phyloP scores from a whole-genome alignment of 352 stramenopile species.

The Globisporangium sylvaticum region DNA sequence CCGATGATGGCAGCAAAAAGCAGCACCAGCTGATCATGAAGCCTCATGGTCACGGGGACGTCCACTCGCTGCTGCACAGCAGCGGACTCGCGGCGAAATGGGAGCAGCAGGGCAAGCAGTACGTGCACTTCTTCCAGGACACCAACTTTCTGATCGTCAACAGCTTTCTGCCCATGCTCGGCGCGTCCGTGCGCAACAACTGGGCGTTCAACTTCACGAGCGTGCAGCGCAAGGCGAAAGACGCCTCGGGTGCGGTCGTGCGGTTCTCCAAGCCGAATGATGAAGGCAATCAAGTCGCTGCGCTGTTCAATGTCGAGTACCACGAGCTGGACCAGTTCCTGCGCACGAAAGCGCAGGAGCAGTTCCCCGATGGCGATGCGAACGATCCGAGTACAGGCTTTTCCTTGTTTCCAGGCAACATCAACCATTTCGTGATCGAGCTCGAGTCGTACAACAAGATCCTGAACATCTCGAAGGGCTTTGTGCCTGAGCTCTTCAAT shows the following conservation, averaged over 20 bases:
- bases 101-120: slow-evolving; percentile 78
- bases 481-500: slow-evolving; percentile 72
- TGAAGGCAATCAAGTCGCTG: slow-evolving; percentile 1
- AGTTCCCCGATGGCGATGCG: slow-evolving; percentile 55
- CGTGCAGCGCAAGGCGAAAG: slow-evolving; percentile 91
- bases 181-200: slow-evolving; percentile 77
- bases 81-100: slow-evolving; percentile 71
- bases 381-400: slow-evolving; percentile 53
- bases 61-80: slow-evolving; percentile 92
- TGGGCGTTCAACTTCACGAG: slow-evolving; percentile 93
- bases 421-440: slow-evolving; percentile 63
- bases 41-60: slow-evolving; percentile 97
- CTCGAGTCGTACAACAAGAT: slow-evolving; percentile 47
- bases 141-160: slow-evolving; percentile 96
- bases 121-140: slow-evolving; percentile 95
- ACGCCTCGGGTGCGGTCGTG: slow-evolving; percentile 78
- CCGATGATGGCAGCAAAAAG: slow-evolving; percentile 19
- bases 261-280: slow-evolving; percentile 29
- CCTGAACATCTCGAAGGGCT: slow-evolving; percentile 42
- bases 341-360: slow-evolving; percentile 29
- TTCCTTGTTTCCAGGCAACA: slow-evolving; percentile 68
- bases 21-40: slow-evolving; percentile 83
- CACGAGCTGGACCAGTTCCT: slow-evolving; percentile 71
- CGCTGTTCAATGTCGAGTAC: slow-evolving; percentile 75
- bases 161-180: slow-evolving; percentile 86